Base-by-base conservation (phyloP, 1,284 basidiomycete genomes). In the Apiotrichum mycotoxinovorans region DNA sequence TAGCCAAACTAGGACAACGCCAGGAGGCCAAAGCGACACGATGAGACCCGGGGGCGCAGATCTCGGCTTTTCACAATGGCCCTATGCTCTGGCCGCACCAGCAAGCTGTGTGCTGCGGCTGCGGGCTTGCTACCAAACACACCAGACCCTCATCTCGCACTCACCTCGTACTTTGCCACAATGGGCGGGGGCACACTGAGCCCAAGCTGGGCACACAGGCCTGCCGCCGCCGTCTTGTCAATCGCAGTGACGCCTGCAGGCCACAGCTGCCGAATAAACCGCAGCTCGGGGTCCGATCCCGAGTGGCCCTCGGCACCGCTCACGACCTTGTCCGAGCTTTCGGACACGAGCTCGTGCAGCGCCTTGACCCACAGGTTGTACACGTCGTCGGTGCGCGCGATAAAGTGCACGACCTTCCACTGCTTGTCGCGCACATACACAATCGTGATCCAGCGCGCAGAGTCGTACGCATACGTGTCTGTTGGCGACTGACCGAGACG, bases 391-490 rank as follows among this genome's bases (percentile, higher is more conserved):
- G 87, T 86, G 1, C 85, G 80, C 0, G 92, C 89, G 58, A 98
- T 84, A 56, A 97, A 82, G 70, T 98, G 92, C 15, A 96, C 82
- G 0, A 90, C 88, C 79, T 97, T 98, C 84, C 94, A 97, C 46
- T 84, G 83, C 80, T 78, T 90, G 51, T 64, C 58, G 14, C 73
- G 68, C n/a, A 76, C 71, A 57, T 80, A 80, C 54, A 81, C 79
- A 57, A 81, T 71, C 2, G 79, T 78, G 48, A 80, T 75, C 79
- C 80, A 81, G 9, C 76, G 75, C 4, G 74, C 68, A 52, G 78
- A 76, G 57, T 79, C 74, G 27, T 74, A 72, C 3, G 74, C 68
- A 18, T 51, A 41, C 27, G 27, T 23, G 71, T 35, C 87, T 80
- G 27, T 90, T 85, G 60, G 89, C 83, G 12, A 84, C 69, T 45